Conservation (phyloP, 2,329 filamentous ascomycete genomes). For the Aureobasidium lini region DNA sequence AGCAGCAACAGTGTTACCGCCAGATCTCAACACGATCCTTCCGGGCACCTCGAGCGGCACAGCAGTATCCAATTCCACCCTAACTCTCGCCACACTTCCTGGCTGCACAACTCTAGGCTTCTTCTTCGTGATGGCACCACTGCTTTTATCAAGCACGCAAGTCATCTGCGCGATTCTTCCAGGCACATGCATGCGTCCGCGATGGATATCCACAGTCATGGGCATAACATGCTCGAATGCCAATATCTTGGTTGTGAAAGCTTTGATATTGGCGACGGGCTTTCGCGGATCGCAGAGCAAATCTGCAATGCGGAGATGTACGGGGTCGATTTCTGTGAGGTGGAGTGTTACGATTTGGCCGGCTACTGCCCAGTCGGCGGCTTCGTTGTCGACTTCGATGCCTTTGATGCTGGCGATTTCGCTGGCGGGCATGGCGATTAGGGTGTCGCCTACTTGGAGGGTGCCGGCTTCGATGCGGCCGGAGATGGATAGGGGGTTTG, state of each 20-base stretch:
- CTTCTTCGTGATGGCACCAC: constrained; percentile 69
- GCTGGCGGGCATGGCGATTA: constrained; percentile 72
- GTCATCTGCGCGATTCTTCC: constrained; percentile 66
- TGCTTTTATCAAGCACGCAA: constrained; percentile 70
- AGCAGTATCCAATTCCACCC: constrained; percentile 59
- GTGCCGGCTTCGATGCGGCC: constrained; percentile 80
- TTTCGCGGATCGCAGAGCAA: constrained; percentile 64
- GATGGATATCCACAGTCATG: constrained; percentile 81
- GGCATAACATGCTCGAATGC: constrained; percentile 87
- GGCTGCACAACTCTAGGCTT: constrained; percentile 78
- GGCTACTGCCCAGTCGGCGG: constrained; percentile 81
- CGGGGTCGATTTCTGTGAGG: constrained; percentile 68
- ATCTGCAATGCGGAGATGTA: constrained; percentile 71
- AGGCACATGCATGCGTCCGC: constrained; percentile 71
- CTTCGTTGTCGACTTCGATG: constrained; percentile 66
- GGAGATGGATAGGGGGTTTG: constrained; percentile 75
- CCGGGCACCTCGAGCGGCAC: constrained; percentile 75
- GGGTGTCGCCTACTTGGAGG: constrained; percentile 72
- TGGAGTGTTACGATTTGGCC: constrained; percentile 85
- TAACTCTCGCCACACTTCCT: constrained; percentile 66
- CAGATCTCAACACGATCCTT: constrained; percentile 70
- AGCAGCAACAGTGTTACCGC: constrained; percentile 79
- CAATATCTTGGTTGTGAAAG: constrained; percentile 74
- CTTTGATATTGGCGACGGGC: constrained; percentile 63
- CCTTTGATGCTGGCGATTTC: constrained; percentile 76